Base-by-base conservation (phyloP, 805 yeast species). In the Myxozyma vanderwaltii region DNA sequence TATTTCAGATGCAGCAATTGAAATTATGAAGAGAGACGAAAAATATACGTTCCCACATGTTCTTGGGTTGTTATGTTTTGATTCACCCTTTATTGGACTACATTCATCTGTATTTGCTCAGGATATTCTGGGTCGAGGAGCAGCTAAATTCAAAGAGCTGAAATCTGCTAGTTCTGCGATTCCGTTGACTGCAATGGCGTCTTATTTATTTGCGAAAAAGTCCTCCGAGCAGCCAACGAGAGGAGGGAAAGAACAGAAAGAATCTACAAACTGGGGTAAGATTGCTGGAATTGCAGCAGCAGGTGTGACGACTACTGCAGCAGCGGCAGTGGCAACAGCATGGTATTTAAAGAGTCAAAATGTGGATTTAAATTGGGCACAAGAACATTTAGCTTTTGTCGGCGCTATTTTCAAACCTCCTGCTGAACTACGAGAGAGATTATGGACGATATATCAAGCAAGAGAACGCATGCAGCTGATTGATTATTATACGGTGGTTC, bases 21-120 rank as follows among this genome's bases (percentile, higher is more conserved):
- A 63, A 50, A 54, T 54, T 10, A 36, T 63, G 41, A 56, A 52
- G 17, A 47, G 61, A 13, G 66, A 60, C 36, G 19, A 21, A 31
- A n/a, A 27, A 12, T 21, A 45, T 33, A 27, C 51, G 44, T 63
- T 60, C 43, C 66, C 66, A 15, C 46, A 52, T n/a, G 59, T 63
- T 5, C 19, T 56, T 13, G 66, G 65, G 33, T n/a, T 57, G 15
- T 21, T 63, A n/a, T 60, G 65, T 39, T 63, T 62, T 40, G 66
- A 63, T 47, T 44, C 66, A 19, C 66, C 66, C 13, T 60, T 61
- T 35, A 8, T 63, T 31, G 66, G 66, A 15, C 41, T 63, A 10
- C 64, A 59, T 56, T 27, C 65, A 1, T 56, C 64, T 8, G 64
- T 63, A 38, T 59, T 63, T 49, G 65, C 66, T 31, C 59, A 61